Evolutionary conservation across 75 land plant genomes (phyloP).

Genomic region (Larix kaempferi): DNA sequence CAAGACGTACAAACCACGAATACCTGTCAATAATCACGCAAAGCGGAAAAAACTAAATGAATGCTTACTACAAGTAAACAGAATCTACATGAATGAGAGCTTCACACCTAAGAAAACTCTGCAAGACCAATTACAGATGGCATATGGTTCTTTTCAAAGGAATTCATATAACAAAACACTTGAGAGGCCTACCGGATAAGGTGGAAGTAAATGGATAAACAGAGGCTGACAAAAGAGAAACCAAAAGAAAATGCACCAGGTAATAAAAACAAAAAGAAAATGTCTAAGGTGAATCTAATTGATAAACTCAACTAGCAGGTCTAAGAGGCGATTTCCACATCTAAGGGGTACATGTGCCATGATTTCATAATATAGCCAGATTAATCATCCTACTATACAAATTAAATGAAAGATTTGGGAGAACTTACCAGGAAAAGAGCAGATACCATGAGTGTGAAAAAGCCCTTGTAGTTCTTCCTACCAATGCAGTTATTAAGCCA

Average conservation of each 20-base stretch:
- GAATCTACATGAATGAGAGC: not conserved
- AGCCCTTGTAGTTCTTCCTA: conserved; percentile 71
- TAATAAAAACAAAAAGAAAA: not conserved
- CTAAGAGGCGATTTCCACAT: not conserved
- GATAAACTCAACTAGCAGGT: not conserved
- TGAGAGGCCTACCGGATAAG: not conserved
- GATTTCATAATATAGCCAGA: too few relatives aligned
- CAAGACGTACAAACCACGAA: conserved; percentile 42
- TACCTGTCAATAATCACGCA: conserved; percentile 45
- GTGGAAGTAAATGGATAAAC: not conserved
- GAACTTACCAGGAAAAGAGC: conserved; percentile 69
- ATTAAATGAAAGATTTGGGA: not conserved
- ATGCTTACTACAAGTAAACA: conserved; percentile 24
- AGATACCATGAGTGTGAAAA: conserved; percentile 77
- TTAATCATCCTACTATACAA: too few relatives aligned
- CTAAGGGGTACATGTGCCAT: too few relatives aligned
- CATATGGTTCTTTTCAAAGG: not conserved
- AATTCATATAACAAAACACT: not conserved
- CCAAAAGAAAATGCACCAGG: not conserved
- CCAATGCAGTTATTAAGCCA: conserved; percentile 99
- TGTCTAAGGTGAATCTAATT: not conserved
- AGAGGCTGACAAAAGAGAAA: not conserved
- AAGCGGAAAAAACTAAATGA: conserved; percentile 27
- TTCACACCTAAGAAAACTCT: not conserved
- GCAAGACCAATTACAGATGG: not conserved